Evolutionary conservation across 306 rosid genomes (phyloP).

Genomic region (Myrica gale): DNA sequence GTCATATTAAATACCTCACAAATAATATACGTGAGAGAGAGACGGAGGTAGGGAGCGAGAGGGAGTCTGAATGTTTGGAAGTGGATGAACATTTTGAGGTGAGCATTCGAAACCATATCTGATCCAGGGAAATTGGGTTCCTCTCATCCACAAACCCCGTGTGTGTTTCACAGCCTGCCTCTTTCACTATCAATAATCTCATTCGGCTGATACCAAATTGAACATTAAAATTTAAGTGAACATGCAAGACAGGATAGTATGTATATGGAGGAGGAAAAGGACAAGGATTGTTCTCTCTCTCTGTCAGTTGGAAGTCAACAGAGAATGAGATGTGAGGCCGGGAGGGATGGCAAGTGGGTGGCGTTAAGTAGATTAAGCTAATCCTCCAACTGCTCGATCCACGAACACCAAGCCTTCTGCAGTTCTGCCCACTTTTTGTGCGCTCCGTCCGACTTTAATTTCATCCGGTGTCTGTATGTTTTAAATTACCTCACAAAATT

Average conservation of each 20-base stretch:
- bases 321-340: background rate
- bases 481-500: too few species aligned
- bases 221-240: background rate
- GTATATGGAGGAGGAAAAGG: background rate
- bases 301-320: background rate
- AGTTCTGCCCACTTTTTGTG: too few species aligned
- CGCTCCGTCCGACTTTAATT: too few species aligned
- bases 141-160: slow-evolving; percentile 59
- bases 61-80: slow-evolving; percentile 19
- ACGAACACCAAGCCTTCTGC: too few species aligned
- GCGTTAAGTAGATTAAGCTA: background rate
- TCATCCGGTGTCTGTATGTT: too few species aligned
- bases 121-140: slow-evolving; percentile 41
- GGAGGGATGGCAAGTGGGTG: background rate
- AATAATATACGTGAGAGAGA: slow-evolving; percentile 20
- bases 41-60: slow-evolving; percentile 12
- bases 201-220: slow-evolving; percentile 9
- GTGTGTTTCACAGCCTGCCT: slow-evolving; percentile 57
- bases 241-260: background rate
- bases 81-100: slow-evolving; percentile 86
- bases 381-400: too few species aligned
- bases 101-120: slow-evolving; percentile 59
- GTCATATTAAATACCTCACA: slow-evolving; percentile 17
- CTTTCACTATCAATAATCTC: slow-evolving; percentile 40
- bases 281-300: background rate